A percentile compares a stretch with the other conserved stretches of the same genome.
These are phyloP conservation scores for Plantago ovata DNA, from an alignment of 257 asterid genomes.

Conservation along the genomic window DNA sequence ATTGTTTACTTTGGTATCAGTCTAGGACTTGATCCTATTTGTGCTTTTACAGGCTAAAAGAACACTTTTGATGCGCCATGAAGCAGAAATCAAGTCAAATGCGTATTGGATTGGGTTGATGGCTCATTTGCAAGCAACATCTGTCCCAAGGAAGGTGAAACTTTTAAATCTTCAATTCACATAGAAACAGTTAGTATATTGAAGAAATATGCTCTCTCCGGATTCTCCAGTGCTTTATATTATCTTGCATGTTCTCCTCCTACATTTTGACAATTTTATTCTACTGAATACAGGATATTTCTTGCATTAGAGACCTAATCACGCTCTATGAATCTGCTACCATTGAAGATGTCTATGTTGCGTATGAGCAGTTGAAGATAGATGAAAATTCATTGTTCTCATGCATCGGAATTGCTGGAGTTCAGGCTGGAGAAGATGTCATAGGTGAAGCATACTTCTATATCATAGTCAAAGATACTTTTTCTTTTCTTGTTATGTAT, in stretches of 20 bases:
- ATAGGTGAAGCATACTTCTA: conserved; percentile 43
- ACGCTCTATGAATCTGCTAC: conserved; percentile 76
- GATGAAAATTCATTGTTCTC: conserved; percentile 83
- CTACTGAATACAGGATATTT: conserved; percentile 52
- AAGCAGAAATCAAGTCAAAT: conserved; percentile 96
- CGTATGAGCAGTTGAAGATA: conserved; percentile 79
- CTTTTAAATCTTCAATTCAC: conserved; percentile 4
- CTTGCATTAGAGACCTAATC: conserved; percentile 89
- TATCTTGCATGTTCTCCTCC: conserved; percentile 9
- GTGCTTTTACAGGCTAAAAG: conserved; percentile 69
- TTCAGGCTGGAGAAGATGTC: conserved; percentile 72
- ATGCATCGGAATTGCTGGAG: conserved; percentile 89
- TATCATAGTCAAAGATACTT: background rate
- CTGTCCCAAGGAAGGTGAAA: conserved; percentile 86
- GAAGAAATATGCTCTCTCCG: background rate
- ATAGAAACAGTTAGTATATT: background rate
- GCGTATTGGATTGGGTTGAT: conserved; percentile 97
- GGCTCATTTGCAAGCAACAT: conserved; percentile 87
- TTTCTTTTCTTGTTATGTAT: background rate
- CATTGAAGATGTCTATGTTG: conserved; percentile 74
- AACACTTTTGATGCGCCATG: conserved; percentile 96
- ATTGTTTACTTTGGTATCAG: background rate
- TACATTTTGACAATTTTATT: conserved; percentile 17
- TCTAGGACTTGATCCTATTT: conserved; percentile 12
- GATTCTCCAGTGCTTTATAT: conserved; percentile 11